Evolutionary conservation across 495 filamentous ascomycete genomes (phyloP).

Genomic region (Aspergillus asperescens): DNA sequence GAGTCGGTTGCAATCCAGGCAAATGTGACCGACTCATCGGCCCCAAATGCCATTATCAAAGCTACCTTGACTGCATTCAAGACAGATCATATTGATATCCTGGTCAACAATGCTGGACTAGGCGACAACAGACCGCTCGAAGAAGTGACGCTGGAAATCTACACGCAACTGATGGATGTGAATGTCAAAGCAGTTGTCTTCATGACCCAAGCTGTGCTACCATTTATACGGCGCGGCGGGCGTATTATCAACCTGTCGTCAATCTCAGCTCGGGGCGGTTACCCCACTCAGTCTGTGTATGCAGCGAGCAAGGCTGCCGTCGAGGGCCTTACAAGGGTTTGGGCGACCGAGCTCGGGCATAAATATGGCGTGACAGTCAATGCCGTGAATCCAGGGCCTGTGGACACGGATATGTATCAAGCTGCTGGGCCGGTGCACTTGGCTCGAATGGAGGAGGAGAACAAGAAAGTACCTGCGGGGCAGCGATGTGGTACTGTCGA

Average conservation of each 20-base stretch:
- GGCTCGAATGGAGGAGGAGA: conserved; percentile 21
- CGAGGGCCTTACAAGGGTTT: conserved; percentile 27
- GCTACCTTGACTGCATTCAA: conserved; percentile 15
- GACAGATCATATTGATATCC: conserved; percentile 22
- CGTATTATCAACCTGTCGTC: conserved; percentile 45
- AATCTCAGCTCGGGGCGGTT: conserved; percentile 30
- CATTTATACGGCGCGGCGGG: conserved; percentile 38
- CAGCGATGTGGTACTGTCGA: conserved; percentile 26
- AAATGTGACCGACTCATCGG: conserved; percentile 8
- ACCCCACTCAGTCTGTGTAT: conserved; percentile 23
- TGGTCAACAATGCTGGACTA: conserved; percentile 22
- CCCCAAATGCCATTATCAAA: conserved; percentile 13
- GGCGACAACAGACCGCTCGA: conserved; percentile 17
- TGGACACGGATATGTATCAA: conserved; percentile 34
- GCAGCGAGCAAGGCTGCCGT: conserved; percentile 31
- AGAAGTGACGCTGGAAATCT: conserved; percentile 15
- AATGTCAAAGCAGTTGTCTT: conserved; percentile 36
- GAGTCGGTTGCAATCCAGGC: conserved; percentile 18
- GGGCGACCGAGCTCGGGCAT: conserved; percentile 32
- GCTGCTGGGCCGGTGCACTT: conserved; percentile 15
- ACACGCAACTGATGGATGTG: conserved; percentile 20
- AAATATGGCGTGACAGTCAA: conserved; percentile 34
- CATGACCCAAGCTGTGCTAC: conserved; percentile 36
- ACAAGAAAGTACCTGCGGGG: conserved; percentile 26
- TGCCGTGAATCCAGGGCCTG: conserved; percentile 33